These are phyloP conservation scores for Umbelopsis ramanniana DNA, from an alignment of 192 early-diverging fungal genomes.

Conservation along the genomic window DNA sequence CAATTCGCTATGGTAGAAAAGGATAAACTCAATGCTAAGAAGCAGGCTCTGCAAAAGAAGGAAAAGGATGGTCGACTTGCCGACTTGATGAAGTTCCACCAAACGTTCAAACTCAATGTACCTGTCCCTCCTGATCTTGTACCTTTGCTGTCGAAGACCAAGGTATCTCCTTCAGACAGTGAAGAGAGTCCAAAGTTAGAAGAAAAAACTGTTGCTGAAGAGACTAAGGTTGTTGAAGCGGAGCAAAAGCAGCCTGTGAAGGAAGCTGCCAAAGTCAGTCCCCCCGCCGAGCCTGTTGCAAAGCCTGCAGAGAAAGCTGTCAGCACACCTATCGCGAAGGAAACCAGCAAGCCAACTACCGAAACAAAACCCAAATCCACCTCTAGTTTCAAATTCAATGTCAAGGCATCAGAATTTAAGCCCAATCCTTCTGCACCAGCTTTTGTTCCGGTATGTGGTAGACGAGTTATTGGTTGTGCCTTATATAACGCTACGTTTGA, in stretches of 20 bases:
- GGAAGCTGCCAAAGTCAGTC: background rate
- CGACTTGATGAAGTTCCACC: conserved; percentile 81
- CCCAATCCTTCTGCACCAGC: conserved; percentile 70
- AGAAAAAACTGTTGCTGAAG: background rate
- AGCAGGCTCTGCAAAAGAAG: conserved; percentile 73
- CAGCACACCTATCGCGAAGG: background rate
- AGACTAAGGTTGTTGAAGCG: conserved; percentile 24
- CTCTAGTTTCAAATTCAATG: conserved; percentile 65
- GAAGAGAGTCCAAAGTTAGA: conserved; percentile 14
- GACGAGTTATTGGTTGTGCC: background rate
- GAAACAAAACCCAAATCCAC: conserved; percentile 26
- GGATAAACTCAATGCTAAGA: conserved; percentile 73
- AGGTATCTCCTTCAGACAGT: conserved; percentile 35
- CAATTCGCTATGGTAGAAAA: conserved; percentile 81
- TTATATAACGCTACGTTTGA: background rate
- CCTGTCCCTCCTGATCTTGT: conserved; percentile 84
- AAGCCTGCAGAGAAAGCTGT: conserved; percentile 26
- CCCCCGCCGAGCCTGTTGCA: conserved; percentile 20
- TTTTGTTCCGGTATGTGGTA: conserved; percentile 66
- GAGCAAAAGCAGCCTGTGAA: conserved; percentile 23
- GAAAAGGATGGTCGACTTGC: conserved; percentile 75
- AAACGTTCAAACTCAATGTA: conserved; percentile 77
- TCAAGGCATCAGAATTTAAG: conserved; percentile 78
- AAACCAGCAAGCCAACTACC: conserved; percentile 4
- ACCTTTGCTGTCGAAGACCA: conserved; percentile 70